Percentiles rank a stretch among this genome's conserved stretches.
Conservation (phyloP, 2,329 filamentous ascomycete genomes). For the Pyrenophora graminea region DNA sequence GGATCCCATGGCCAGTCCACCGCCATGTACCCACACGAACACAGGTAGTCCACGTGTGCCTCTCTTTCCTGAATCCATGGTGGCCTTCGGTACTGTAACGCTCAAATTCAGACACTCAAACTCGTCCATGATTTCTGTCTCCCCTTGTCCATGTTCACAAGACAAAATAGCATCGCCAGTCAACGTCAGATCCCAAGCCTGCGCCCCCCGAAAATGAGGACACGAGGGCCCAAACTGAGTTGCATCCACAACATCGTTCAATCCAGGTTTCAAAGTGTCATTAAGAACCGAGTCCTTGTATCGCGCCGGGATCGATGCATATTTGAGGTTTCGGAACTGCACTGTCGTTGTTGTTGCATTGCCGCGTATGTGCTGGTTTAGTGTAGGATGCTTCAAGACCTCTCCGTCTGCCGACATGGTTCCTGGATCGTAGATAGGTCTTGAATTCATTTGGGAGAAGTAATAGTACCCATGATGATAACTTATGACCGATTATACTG, state of each 20-base stretch:
- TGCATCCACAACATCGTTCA: constrained; percentile 33
- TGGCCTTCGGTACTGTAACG: constrained; percentile 37
- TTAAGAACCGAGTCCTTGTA: constrained; percentile 37
- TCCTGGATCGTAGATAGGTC: neutral
- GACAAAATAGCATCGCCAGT: constrained; percentile 23
- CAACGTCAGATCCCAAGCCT: constrained; percentile 35
- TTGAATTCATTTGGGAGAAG: neutral
- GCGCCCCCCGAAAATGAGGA: constrained; percentile 41
- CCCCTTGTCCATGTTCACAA: constrained; percentile 19
- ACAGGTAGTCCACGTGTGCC: constrained; percentile 50
- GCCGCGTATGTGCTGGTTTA: constrained; percentile 25
- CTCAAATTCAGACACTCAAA: constrained; percentile 43
- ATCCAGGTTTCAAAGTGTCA: constrained; percentile 7
- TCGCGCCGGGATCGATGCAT: constrained; percentile 39
- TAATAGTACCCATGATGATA: neutral
- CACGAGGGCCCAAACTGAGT: constrained; percentile 45
- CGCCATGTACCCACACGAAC: constrained; percentile 59
- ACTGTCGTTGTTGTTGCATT: constrained; percentile 21
- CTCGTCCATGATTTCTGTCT: constrained; percentile 36
- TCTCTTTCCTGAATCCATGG: neutral
- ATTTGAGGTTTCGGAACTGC: constrained; percentile 46
- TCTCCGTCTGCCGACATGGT: constrained; percentile 1
- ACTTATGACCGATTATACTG: neutral
- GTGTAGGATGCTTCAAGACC: constrained; percentile 17
- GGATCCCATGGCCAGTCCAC: constrained; percentile 55